Evolutionary conservation across 2,329 filamentous ascomycete genomes (phyloP), one percentile per base, ranked within the genome.

Genomic region (Truncatella angustata): DNA sequence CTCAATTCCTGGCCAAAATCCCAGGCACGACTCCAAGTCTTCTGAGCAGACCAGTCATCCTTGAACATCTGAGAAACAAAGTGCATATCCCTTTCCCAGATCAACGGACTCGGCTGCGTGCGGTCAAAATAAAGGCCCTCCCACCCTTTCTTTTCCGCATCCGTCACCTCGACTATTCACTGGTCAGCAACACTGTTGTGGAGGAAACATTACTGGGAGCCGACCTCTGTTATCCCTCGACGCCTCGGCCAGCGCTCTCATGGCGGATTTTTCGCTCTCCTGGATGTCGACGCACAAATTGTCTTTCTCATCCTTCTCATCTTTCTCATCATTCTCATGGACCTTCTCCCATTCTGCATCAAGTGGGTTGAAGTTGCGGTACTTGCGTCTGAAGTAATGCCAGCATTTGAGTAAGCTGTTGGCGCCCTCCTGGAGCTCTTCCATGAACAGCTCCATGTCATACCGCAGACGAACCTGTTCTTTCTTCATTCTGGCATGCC

Each of bases 41-140:
- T n/a, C 24, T 36, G 48, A 5, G 71, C 62, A 4, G 51, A 48
- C 76, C 76, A 79, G 4, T 64, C 54, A 2, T 66, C 60, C 45
- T 74, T 69, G 39, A 77, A 76, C 66, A 79, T 73, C 49, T 76
- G 74, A 6, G 72, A 69, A 9, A 75, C 66, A 62, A 77, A 78
- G 55, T 72, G 74, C 1, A 73, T 60, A 5, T 74, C 68, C 16
- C 75, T 62, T 16, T 77, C 73, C 67, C 68, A 70, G 37, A 65
- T 60, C 26, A 56, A 44, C 1, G 40, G 40, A 9, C 14, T 44
- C 10, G 53, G 28, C 18, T 51, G 18, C 9, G 14, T 26, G 4
- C 14, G 26, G 5, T 46, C 28, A 16, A 43, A 40, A n/a, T 9
- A 11, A 9, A 49, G 20, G 7, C 32, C 32, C 12, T 37, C 20